Percentiles rank a stretch among this genome's conserved stretches.
Conservation (phyloP, 2,329 filamentous ascomycete genomes). For the Fusarium sp. region DNA sequence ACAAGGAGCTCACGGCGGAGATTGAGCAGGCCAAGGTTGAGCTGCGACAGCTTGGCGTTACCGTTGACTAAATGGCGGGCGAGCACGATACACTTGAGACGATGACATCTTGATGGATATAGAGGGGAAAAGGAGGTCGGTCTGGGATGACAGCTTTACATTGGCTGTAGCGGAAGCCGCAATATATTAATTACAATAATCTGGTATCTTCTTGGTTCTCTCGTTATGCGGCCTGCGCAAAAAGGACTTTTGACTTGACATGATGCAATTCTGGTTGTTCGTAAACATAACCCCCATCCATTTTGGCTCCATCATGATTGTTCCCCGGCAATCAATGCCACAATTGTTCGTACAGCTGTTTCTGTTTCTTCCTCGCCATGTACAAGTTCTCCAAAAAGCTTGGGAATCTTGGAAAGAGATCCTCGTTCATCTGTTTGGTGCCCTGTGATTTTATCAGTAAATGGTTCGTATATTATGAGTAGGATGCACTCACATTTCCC, state of each 20-base stretch:
- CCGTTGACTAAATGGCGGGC: constrained; percentile 73
- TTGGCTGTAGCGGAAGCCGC: constrained; percentile 20
- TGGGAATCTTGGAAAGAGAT: constrained; percentile 71
- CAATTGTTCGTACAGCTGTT: constrained; percentile 71
- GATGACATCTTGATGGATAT: constrained; percentile 40
- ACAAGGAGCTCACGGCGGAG: constrained; percentile 89
- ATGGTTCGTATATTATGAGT: background rate
- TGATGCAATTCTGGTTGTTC: constrained; percentile 4
- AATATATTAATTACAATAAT: constrained; percentile 42
- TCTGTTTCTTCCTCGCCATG: constrained; percentile 68
- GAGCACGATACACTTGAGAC: constrained; percentile 1
- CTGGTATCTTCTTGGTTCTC: constrained; percentile 31
- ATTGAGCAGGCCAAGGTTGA: constrained; percentile 84
- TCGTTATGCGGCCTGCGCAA: constrained; percentile 32
- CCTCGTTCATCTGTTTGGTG: constrained; percentile 69
- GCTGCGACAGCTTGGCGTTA: constrained; percentile 80
- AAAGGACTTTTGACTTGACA: background rate
- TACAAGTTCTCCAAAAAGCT: constrained; percentile 73
- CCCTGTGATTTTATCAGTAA: constrained; percentile 62
- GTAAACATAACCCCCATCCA: constrained; percentile 7
- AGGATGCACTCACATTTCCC: constrained; percentile 70
- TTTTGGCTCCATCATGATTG: constrained; percentile 35
- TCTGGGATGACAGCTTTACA: constrained; percentile 1
- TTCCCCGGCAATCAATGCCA: constrained; percentile 71
- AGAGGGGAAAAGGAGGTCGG: constrained; percentile 34